These are phyloP conservation scores for Penicillium paradoxum DNA, from an alignment of 495 filamentous ascomycete genomes.

Conservation along the genomic window DNA sequence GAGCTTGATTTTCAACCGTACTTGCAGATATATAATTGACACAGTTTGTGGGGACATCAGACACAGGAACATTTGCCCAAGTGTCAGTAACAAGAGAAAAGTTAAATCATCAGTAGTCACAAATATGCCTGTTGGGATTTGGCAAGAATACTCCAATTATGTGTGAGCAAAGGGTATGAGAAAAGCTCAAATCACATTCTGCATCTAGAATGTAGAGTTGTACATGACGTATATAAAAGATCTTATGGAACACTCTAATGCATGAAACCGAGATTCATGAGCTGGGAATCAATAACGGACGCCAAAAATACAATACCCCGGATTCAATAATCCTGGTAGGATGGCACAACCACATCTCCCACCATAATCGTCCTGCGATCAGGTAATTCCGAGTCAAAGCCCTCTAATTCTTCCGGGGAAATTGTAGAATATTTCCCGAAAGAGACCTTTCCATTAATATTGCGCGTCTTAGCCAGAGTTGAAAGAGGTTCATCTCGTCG, in stretches of 20 bases:
- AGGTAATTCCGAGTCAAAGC: conserved; percentile 14
- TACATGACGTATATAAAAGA: not conserved
- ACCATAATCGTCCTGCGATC: conserved; percentile 36
- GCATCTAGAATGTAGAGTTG: no score
- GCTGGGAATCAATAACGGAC: not conserved
- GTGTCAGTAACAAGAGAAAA: no score
- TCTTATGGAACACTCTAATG: not conserved
- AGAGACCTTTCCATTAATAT: conserved; percentile 73
- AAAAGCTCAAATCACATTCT: no score
- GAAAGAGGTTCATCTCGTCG: conserved; percentile 81
- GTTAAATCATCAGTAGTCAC: no score
- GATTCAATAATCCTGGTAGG: conserved; percentile 17
- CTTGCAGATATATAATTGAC: no score
- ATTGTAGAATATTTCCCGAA: conserved; percentile 74
- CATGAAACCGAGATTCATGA: not conserved
- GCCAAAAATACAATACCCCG: not conserved
- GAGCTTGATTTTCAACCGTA: no score
- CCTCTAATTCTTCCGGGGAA: conserved; percentile 14
- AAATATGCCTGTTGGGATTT: no score
- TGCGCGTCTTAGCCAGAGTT: conserved; percentile 78
- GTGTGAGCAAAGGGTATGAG: no score
- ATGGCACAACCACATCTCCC: conserved; percentile 38
- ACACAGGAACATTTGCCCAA: no score
- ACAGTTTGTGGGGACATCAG: no score
- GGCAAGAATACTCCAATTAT: no score